Evolutionary conservation across 805 yeast genomes (phyloP).

Genomic region (Barnettozyma botsteinii): DNA sequence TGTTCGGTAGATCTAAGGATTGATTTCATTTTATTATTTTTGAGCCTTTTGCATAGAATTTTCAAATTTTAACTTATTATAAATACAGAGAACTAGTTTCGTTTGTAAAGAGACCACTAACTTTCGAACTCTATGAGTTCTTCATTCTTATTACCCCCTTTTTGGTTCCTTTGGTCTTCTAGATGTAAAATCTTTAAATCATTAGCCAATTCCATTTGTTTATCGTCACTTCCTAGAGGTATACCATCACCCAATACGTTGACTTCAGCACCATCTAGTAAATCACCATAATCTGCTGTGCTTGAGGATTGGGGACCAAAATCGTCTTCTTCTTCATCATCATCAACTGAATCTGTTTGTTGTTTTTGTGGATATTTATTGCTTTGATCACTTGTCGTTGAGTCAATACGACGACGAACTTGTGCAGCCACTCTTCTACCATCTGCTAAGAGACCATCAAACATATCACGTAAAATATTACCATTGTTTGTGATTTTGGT

Average conservation of each 20-base stretch:
- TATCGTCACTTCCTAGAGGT: conserved; percentile 15
- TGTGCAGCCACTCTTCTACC: conserved; percentile 88
- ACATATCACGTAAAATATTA: conserved; percentile 73
- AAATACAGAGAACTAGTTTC: not conserved
- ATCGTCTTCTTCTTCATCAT: conserved; percentile 43
- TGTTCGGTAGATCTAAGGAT: conserved; percentile 32
- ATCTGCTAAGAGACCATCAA: conserved; percentile 86
- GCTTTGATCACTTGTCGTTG: conserved; percentile 24
- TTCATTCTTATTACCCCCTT: conserved; percentile 16
- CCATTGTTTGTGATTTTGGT: conserved; percentile 39
- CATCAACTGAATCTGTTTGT: conserved; percentile 8
- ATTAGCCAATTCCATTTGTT: conserved; percentile 13
- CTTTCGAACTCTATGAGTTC: conserved; percentile 41
- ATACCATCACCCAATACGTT: conserved; percentile 34
- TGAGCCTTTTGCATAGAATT: not conserved
- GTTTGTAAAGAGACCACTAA: not conserved
- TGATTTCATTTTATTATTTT: not conserved
- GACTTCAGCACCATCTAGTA: conserved; percentile 45
- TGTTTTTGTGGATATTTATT: conserved; percentile 10
- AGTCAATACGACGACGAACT: conserved; percentile 83
- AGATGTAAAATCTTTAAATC: conserved; percentile 28
- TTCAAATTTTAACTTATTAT: not conserved
- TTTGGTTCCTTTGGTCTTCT: conserved; percentile 12
- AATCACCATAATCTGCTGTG: conserved; percentile 35
- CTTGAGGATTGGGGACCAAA: conserved; percentile 37